Evolutionary conservation across 1,284 basidiomycete genomes (phyloP), one percentile per base, ranked within the genome.

Genomic region (Takashimella koratensis): DNA sequence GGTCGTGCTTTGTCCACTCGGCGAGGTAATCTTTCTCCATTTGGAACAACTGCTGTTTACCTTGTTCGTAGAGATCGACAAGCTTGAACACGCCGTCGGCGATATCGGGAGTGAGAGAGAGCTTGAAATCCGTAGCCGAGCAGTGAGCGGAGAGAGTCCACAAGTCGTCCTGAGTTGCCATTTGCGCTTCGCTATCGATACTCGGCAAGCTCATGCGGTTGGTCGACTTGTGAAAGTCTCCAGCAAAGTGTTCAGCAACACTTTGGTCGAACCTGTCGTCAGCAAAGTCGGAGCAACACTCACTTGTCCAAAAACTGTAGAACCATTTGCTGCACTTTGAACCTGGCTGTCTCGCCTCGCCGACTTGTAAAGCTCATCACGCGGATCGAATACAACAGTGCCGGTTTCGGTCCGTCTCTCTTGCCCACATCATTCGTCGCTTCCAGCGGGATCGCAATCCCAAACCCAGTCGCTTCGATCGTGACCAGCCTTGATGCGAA

Each of bases 291-390:
- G 16, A 36, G 30, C 30, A 36, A 36, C 30, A 65, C 81, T 61
- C 76, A 90, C 88, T 80, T 76, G 36, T 86, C 76, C 3, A 94
- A 82, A 69, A 96, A 94, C 71, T 93, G 89, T 69, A 94, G 85
- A 11, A 85, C 86, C 58, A 93, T 81, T 16, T 81, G 80, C 51
- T 80, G 79, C 70, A 94, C 84, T 10, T 78, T 79, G 51, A 87
- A 87, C 64, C 86, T 81, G 1, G 91, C 91, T 22, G 84, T 87
- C 67, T 90, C 86, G 26, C 87, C 88, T 23, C 82, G 82, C 57
- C 86, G 82, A 4, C 86, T 84, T 23, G 79, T 79, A 69, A 94
- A 93, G 49, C 79, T 79, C 52, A 95, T 78, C 1, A 84, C 82
- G 54, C 83, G 83, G 54, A 93, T 84, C 1, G 90, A 87, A 66